Base-by-base conservation (phyloP, 1,284 basidiomycete species). In the Fomitiporia mediterranea region DNA sequence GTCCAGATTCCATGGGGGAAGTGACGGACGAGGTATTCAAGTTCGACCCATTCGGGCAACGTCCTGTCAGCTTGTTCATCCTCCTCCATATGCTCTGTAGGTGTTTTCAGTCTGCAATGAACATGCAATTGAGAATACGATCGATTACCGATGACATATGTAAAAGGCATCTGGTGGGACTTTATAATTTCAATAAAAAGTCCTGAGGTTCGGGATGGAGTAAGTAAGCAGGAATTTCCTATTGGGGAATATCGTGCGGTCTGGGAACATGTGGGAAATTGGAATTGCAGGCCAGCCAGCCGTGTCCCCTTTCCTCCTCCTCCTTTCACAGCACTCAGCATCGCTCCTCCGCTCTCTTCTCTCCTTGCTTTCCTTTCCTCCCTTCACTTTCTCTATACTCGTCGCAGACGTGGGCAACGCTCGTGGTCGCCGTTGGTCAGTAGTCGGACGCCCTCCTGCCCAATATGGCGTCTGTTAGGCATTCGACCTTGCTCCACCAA, bases 71-170 rank as follows among this genome's bases (percentile, higher is more conserved):
- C 79, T 44, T 81, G 78, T 61, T 96, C 94, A 68, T 96, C 94
- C 57, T 94, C 89, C 68, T 98, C 94, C 93, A 96, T 95, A 68
- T 97, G 94, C 65, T 97, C 94, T 25, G 50, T 11, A 28, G 37
- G 50, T 19, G 37, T 51, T 4, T 42, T 27, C 17, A 32, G 15
- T n/a, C 30, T 38, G 32, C 11, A 7, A 47, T 21, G 11, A 17
- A 35, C 23, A 5, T 9, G 23, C 23, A 17, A 54, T 9, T 1
- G 40, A 9, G 34, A 34, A 7, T 15, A 9, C 13, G 3, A 28
- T 6, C 27, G 15, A 63, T 50, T 56, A 75, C 74, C 74, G 55
- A 75, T 72, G 37, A 74, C 67, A 61, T 74, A 76, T 57, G 65
- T 64, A 42, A 67, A 67, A n/a, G 44, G 34, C 57, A 57, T 60